Evolutionary conservation across 352 stramenopile species (phyloP).

Genomic region (Phytophthora capsici): DNA sequence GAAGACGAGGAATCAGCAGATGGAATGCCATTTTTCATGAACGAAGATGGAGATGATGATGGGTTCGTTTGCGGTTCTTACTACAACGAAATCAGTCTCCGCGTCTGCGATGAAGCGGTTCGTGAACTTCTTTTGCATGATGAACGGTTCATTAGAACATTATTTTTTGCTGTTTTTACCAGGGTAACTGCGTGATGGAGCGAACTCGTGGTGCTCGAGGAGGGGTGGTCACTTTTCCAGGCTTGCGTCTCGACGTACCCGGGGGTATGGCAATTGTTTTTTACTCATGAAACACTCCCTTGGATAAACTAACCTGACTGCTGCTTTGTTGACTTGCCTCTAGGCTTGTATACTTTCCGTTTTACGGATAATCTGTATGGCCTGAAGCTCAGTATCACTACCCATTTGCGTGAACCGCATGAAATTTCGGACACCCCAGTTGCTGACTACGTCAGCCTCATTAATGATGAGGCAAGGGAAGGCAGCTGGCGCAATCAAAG

Average conservation of each 20-base stretch:
- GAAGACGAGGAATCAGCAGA: conserved; percentile 74
- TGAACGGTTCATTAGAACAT: neutral
- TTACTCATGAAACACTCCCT: neutral
- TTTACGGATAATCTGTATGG: conserved; percentile 73
- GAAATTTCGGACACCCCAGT: conserved; percentile 53
- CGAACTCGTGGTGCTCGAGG: conserved; percentile 51
- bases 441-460: conserved; percentile 37
- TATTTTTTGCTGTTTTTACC: neutral
- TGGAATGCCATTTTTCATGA: conserved; percentile 76
- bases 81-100: conserved; percentile 71
- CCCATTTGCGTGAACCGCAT: conserved; percentile 48
- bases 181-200: conserved; percentile 71
- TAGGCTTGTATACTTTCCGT: conserved; percentile 76
- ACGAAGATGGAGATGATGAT: conserved; percentile 71
- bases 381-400: conserved; percentile 60
- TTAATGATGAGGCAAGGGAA: conserved; percentile 43
- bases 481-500: conserved; percentile 28
- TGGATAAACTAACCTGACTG: neutral
- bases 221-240: conserved; percentile 64
- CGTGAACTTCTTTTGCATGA: conserved; percentile 12
- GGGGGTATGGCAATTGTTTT: conserved; percentile 42
- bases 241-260: conserved; percentile 69
- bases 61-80: conserved; percentile 60
- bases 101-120: conserved; percentile 61
- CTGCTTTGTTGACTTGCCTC: conserved; percentile 5